Conservation (phyloP, 2,329 filamentous ascomycete genomes). For the Gremmenia infestans region DNA sequence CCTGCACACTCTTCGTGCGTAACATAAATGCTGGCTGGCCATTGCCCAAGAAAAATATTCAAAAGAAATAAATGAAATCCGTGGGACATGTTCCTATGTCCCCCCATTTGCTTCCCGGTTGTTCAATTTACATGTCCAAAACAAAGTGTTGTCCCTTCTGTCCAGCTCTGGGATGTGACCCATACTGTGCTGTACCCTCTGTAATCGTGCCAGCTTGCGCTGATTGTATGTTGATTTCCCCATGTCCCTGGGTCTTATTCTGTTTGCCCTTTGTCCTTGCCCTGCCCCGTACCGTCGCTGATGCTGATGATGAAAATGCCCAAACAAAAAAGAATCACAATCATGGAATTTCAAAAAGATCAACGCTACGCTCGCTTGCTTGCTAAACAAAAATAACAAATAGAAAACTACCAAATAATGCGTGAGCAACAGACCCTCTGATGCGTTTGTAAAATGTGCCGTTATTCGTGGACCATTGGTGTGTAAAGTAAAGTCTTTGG, state of each 20-base stretch:
- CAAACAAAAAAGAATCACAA: slow-evolving; percentile 30
- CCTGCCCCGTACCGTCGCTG: slow-evolving; percentile 1
- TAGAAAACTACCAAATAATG: slow-evolving; percentile 32
- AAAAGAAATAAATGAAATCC: background rate
- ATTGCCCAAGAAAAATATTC: background rate
- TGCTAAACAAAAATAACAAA: slow-evolving; percentile 24
- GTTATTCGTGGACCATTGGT: slow-evolving; percentile 21
- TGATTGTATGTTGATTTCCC: slow-evolving; percentile 7
- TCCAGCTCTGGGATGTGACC: slow-evolving; percentile 7
- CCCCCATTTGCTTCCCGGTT: background rate
- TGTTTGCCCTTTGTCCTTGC: slow-evolving; percentile 1
- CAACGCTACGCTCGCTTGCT: slow-evolving; percentile 30
- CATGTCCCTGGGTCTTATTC: background rate
- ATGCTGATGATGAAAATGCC: slow-evolving; percentile 15
- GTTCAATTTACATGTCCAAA: slow-evolving; percentile 19
- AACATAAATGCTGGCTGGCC: background rate
- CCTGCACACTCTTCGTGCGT: background rate
- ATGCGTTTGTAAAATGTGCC: slow-evolving; percentile 25
- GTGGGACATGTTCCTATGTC: background rate
- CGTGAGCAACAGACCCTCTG: slow-evolving; percentile 46
- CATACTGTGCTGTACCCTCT: slow-evolving; percentile 8
- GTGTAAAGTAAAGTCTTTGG: slow-evolving; percentile 6
- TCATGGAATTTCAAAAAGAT: slow-evolving; percentile 32
- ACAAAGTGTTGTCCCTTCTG: slow-evolving; percentile 14
- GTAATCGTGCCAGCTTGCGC: slow-evolving; percentile 10